Evolutionary conservation across 2,329 filamentous ascomycete species (phyloP).

Genomic region (Fusarium multiceps): DNA sequence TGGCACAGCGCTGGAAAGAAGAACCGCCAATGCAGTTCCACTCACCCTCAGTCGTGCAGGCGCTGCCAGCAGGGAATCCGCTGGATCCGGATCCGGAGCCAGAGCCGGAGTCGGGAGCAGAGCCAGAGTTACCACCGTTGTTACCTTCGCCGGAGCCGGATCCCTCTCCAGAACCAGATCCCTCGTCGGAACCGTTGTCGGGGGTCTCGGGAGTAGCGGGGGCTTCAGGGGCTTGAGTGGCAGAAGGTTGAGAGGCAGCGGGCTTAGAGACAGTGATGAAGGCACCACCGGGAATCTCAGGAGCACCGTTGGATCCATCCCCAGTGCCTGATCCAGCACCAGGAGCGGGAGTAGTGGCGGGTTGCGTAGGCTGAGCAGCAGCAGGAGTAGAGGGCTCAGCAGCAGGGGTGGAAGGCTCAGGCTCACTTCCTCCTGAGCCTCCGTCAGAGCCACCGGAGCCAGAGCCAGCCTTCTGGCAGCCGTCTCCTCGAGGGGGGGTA

Average conservation of each 20-base stretch:
- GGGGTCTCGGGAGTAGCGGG: not conserved
- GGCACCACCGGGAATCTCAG: constrained; percentile 51
- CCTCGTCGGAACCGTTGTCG: not conserved
- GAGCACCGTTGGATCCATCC: not conserved
- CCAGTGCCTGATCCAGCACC: not conserved
- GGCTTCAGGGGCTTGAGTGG: constrained; percentile 30
- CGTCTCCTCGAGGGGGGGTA: fast-evolving
- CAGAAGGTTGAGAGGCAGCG: not conserved
- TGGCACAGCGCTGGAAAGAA: constrained; percentile 66
- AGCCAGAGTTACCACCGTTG: not conserved
- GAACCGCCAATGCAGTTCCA: constrained; percentile 66
- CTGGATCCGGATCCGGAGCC: constrained; percentile 33
- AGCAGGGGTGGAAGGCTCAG: not conserved
- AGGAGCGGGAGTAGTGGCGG: not conserved
- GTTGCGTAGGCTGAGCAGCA: constrained; percentile 1
- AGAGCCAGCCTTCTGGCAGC: no score
- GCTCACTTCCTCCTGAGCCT: not conserved
- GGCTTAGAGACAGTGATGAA: constrained; percentile 53
- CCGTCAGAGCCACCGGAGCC: not conserved
- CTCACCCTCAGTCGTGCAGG: constrained; percentile 60
- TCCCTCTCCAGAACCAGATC: not conserved
- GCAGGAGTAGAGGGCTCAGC: constrained; percentile 47
- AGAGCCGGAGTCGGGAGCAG: not conserved
- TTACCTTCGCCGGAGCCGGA: not conserved
- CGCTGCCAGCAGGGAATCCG: constrained; percentile 54